Base-by-base conservation (phyloP, 2,329 filamentous ascomycete species). In the Colletotrichum theobromicola region DNA sequence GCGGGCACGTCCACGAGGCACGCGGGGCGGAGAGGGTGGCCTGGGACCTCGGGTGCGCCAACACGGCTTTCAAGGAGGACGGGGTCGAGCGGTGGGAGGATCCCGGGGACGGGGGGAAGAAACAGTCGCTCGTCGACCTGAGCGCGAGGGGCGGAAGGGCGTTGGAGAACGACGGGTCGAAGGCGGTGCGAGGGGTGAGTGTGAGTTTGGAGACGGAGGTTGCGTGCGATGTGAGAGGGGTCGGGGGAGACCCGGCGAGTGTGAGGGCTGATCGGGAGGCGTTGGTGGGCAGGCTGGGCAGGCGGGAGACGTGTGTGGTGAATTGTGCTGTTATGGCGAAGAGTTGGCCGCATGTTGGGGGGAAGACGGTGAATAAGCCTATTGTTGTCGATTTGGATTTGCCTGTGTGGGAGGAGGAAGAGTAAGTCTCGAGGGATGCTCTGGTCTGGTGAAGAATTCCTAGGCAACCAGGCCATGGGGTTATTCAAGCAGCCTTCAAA, bases 361-460 rank as follows among this genome's bases (percentile, higher is more conserved):
- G 91, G 18, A 94, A 92, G 81, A 87, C 84, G 75, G 92, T 94
- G 83, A 92, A 96, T 83, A 94, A 95, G 81, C 93, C 95, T 24
- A 93, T 97, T 77, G 93, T 97, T n/a, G 92, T 98, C 15, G 94
- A 98, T 81, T 80, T 97, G 34, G 91, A 95, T 77, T 85, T 97
- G 75, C 93, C 93, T 0, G 85, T 92, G 24, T 90, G 88, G 86
- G 80, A 83, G 86, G 80, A 83, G 42, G 5, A 46, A 1, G 42
- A 50, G n/a, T 50, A 50, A 7, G n/a, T 50, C 42, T n/a, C n/a
- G n/a, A n/a, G n/a, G n/a, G n/a, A n/a, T n/a, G n/a, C n/a, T n/a
- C n/a, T n/a, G n/a, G n/a, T n/a, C n/a, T n/a, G n/a, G n/a, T n/a
- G n/a, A n/a, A n/a, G n/a, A n/a, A n/a, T n/a, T n/a, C n/a, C n/a